Evolutionary conservation across 2,329 filamentous ascomycete genomes (phyloP), one percentile per base, ranked within the genome.

Genomic region (Microdochium trichocladiopsis): DNA sequence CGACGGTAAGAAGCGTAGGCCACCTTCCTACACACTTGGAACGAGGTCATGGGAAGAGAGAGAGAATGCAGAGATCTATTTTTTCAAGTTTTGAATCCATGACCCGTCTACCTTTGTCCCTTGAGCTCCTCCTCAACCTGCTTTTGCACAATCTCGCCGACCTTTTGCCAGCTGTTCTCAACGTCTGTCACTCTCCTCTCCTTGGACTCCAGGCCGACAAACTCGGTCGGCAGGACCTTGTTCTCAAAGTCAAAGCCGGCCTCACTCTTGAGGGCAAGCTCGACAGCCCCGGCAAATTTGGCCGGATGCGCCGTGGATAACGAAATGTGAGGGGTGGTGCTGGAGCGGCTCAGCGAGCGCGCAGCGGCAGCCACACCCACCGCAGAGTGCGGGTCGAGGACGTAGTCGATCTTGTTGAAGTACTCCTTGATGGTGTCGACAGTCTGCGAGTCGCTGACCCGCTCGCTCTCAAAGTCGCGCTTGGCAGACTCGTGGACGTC

Each of bases 221-320:
- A 94, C 71, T 96, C 89, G 53, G 79, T 68, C 0, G 93, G 93
- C 51, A 95, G 76, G 1, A 97, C 87, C 56, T 86, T 81, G 56
- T 78, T 69, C 41, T 82, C 76, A 65, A 96, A 96, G 60, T 83
- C 78, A 61, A 95, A 96, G 1, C 79, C 84, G n/a, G 78, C 68
- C 64, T 88, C 78, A 9, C 80, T 80, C 57, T 83, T 79, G 54
- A 97, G 75, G 0, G 93, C 91, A 48, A 87, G 68, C 60, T 92
- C 87, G 2, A 99, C 93, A 0, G 92, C 92, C 28, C 83, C 82
- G 0, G 87, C 84, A 64, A 99, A 99, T 70, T 99, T 99, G 56
- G 93, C 94, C 0, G 94, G 93, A 69, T 99, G 94, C 2, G 94
- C 94, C 2, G 94, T 99, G 1, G 92, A 89, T 2, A 99, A 82